These are phyloP conservation scores for Kwoniella dejecticola DNA, from an alignment of 768 basidiomycete species.

Conservation along the genomic window DNA sequence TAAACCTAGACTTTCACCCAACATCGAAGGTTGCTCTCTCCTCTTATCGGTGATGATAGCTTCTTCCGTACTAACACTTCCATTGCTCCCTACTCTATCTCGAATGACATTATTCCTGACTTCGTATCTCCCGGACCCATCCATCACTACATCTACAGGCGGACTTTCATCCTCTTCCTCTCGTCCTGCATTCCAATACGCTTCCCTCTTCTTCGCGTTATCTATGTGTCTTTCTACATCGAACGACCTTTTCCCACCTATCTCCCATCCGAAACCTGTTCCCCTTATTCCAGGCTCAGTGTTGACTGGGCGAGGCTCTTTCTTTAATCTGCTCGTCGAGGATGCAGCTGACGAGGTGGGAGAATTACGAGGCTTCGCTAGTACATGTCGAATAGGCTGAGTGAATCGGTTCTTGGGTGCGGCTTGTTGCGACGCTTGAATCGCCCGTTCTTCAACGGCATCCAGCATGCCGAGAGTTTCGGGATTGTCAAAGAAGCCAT, in stretches of 20 bases:
- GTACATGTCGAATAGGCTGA: conserved; percentile 32
- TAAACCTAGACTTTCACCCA: conserved; percentile 18
- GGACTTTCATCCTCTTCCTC: conserved; percentile 19
- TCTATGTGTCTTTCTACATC: conserved; percentile 36
- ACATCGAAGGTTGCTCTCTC: conserved; percentile 11
- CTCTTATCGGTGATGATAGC: conserved; percentile 20
- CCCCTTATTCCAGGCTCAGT: conserved; percentile 32
- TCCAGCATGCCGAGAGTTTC: conserved; percentile 29
- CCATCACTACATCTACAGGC: conserved; percentile 23
- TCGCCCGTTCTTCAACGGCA: conserved; percentile 30
- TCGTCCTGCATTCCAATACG: conserved; percentile 24
- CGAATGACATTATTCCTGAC: neutral
- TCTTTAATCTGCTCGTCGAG: conserved; percentile 5
- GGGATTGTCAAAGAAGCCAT: conserved; percentile 33
- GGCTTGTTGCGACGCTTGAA: conserved; percentile 26
- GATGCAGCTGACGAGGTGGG: conserved; percentile 12
- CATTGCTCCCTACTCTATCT: neutral
- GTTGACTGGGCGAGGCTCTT: conserved; percentile 40
- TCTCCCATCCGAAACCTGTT: conserved; percentile 44
- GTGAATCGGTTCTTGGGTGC: conserved; percentile 9
- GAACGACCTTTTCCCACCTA: conserved; percentile 38
- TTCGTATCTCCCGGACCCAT: conserved; percentile 17
- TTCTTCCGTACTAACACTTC: conserved; percentile 4
- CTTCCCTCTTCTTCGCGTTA: conserved; percentile 27
- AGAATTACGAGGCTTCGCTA: conserved; percentile 30